These are phyloP conservation scores for Cryptococcus hybrid DNA, from an alignment of 1,284 basidiomycete genomes.

Conservation along the genomic window DNA sequence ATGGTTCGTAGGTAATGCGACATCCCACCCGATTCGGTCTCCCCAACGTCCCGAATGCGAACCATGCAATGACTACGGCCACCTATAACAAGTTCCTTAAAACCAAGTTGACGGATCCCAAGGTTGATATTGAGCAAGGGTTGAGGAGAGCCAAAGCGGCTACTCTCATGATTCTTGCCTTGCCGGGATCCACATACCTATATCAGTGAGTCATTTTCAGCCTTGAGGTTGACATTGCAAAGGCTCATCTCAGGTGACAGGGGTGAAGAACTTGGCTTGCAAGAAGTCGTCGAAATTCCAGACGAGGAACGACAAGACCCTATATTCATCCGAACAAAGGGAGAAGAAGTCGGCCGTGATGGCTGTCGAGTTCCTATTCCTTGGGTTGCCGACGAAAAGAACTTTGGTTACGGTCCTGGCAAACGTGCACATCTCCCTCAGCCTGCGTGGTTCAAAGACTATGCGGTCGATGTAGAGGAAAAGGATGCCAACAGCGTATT, in stretches of 20 bases:
- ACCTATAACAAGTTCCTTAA: too few relatives aligned
- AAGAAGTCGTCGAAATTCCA: constrained; percentile 36
- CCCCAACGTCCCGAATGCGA: too few relatives aligned
- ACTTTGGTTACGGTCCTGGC: constrained; percentile 30
- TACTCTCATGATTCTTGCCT: too few relatives aligned
- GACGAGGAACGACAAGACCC: constrained; percentile 38
- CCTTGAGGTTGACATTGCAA: too few relatives aligned
- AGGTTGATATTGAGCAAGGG: too few relatives aligned
- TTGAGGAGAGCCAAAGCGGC: too few relatives aligned
- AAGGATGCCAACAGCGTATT: constrained; percentile 29
- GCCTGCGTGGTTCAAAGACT: constrained; percentile 28
- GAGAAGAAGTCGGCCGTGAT: constrained; percentile 37
- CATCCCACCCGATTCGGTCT: too few relatives aligned
- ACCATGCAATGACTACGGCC: too few relatives aligned
- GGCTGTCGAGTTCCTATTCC: constrained; percentile 42
- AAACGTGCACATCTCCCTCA: constrained; percentile 30
- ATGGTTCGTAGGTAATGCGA: too few relatives aligned
- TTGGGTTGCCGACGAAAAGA: constrained; percentile 16
- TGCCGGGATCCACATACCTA: too few relatives aligned
- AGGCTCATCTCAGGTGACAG: constrained; percentile 2
- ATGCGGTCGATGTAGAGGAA: constrained; percentile 32
- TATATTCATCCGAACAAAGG: constrained; percentile 35
- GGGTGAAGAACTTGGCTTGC: constrained; percentile 44
- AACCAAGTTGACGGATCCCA: too few relatives aligned
- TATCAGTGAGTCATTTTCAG: too few relatives aligned